Evolutionary conservation across 2,329 filamentous ascomycete species (phyloP).

Genomic region (Elsinoe necatrix): DNA sequence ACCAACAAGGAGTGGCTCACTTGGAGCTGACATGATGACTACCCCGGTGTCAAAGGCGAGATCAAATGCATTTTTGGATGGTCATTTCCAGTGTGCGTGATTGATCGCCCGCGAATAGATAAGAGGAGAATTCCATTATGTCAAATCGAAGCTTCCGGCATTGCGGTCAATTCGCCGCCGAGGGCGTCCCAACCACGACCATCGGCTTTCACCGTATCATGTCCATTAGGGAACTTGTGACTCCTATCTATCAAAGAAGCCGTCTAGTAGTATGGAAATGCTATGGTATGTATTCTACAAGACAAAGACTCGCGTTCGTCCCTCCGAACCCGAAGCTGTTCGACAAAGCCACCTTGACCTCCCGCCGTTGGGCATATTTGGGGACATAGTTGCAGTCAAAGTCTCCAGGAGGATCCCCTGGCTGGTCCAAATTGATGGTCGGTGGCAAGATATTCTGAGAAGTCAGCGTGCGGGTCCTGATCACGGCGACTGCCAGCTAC

Average conservation of each 20-base stretch:
- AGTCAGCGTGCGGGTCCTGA: not conserved
- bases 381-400: conserved; percentile 83
- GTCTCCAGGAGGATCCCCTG: conserved; percentile 49
- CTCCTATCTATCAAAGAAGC: not conserved
- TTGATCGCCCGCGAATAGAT: not conserved
- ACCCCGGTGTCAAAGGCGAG: not conserved
- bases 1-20: not conserved
- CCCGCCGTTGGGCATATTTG: conserved; percentile 57
- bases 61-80: not conserved
- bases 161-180: not conserved
- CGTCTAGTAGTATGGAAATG: conserved; percentile 12
- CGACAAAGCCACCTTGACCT: conserved; percentile 67
- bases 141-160: conserved; percentile 6
- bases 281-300: conserved; percentile 42
- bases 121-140: conserved; percentile 4
- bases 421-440: conserved; percentile 69
- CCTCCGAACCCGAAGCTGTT: conserved; percentile 98
- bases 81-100: not conserved
- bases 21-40: not conserved
- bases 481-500: conserved; percentile 24
- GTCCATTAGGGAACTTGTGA: not conserved
- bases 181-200: not conserved
- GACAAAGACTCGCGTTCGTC: conserved; percentile 85
- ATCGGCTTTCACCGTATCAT: not conserved
- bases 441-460: conserved; percentile 68